A percentile compares a stretch with the other conserved stretches of the same genome.
Conservation (phyloP, 2,329 filamentous ascomycete genomes). For the Aurifilum marmelostoma region DNA sequence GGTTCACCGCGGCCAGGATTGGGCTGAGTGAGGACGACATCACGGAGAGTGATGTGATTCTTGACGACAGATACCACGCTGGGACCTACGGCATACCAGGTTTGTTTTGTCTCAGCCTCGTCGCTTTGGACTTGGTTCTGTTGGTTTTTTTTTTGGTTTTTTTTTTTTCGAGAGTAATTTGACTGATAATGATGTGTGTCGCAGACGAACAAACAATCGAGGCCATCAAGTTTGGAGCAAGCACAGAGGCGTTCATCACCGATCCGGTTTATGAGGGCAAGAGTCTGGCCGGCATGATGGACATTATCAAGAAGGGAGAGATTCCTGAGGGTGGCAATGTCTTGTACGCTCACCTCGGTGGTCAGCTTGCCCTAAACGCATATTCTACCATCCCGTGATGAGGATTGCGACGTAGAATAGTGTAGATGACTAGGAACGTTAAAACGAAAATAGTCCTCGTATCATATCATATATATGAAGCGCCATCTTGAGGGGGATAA, state of each 20-base stretch:
- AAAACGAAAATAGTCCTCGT: neutral
- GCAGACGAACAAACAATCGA: slow-evolving; percentile 65
- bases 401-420: slow-evolving; percentile 14
- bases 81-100: slow-evolving; percentile 65
- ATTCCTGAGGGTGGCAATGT: slow-evolving; percentile 64
- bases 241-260: slow-evolving; percentile 72
- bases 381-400: slow-evolving; percentile 52
- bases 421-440: too few relatives aligned
- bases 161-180: neutral
- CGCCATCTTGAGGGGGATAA: neutral
- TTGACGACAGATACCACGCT: slow-evolving; percentile 68
- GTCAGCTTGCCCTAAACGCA: slow-evolving; percentile 70
- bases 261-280: slow-evolving; percentile 80
- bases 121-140: neutral
- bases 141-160: neutral
- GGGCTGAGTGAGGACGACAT: slow-evolving; percentile 64
- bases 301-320: slow-evolving; percentile 65
- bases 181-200: neutral
- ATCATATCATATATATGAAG: neutral
- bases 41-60: slow-evolving; percentile 61
- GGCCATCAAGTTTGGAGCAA: slow-evolving; percentile 69
- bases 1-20: slow-evolving; percentile 64
- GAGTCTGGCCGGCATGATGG: slow-evolving; percentile 72
- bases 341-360: slow-evolving; percentile 72
- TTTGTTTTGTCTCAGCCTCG: neutral